Conservation (phyloP, 1,139 yeast species). For the Saccharomyces hybrid region DNA sequence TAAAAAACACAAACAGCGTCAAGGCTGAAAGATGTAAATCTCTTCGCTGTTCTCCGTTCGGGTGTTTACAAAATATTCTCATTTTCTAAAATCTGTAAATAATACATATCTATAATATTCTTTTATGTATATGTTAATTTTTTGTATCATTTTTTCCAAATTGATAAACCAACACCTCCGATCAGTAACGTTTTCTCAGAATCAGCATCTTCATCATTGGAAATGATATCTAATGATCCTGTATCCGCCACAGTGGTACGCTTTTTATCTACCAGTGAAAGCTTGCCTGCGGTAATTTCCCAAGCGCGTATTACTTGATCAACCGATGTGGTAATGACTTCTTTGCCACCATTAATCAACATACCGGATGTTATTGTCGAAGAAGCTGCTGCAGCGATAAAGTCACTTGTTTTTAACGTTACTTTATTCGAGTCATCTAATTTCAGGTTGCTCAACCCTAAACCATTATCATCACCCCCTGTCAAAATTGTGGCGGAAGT, state of each 20-base stretch:
- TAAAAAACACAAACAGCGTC: slow-evolving; percentile 95
- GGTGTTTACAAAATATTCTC: not conserved
- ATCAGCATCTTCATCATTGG: slow-evolving; percentile 23
- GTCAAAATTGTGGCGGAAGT: slow-evolving; percentile 41
- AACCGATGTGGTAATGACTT: slow-evolving; percentile 41
- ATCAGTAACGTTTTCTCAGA: slow-evolving; percentile 34
- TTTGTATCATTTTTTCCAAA: slow-evolving; percentile 34
- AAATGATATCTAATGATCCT: slow-evolving; percentile 51
- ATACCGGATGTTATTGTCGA: slow-evolving; percentile 73
- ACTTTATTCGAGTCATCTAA: slow-evolving; percentile 19
- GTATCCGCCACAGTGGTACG: slow-evolving; percentile 89
- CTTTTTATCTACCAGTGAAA: slow-evolving; percentile 37
- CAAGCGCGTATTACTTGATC: slow-evolving; percentile 73
- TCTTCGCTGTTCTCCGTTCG: not conserved
- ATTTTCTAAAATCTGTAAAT: not conserved
- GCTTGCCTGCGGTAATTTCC: slow-evolving; percentile 34
- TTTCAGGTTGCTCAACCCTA: slow-evolving; percentile 40
- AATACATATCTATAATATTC: not conserved
- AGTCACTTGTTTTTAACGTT: slow-evolving; percentile 26
- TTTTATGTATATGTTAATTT: slow-evolving; percentile 1
- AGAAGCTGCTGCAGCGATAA: slow-evolving; percentile 59
- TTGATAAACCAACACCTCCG: slow-evolving; percentile 68
- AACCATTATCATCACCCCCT: slow-evolving; percentile 90
- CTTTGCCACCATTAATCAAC: slow-evolving; percentile 20
- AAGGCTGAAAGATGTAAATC: slow-evolving; percentile 45